Percentiles rank a stretch among this genome's conserved stretches.
Conservation (phyloP, 805 yeast genomes). For the Saturnispora serradocipensis region DNA sequence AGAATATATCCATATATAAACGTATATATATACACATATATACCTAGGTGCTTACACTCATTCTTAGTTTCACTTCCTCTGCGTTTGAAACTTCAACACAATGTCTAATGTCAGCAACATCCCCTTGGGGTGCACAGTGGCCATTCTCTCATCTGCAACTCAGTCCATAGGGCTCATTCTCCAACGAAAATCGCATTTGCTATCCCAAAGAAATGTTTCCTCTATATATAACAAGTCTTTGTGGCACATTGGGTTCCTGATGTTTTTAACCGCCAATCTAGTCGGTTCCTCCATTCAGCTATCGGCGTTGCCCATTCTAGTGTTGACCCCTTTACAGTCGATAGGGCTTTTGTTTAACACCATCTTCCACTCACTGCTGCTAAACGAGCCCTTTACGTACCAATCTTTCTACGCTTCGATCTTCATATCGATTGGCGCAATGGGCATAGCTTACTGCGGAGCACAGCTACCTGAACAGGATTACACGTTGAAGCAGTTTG, state of each 20-base stretch:
- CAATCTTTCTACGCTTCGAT: slow-evolving; percentile 55
- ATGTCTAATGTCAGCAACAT: not conserved
- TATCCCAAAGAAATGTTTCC: not conserved
- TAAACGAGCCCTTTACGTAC: slow-evolving; percentile 58
- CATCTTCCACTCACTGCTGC: slow-evolving; percentile 54
- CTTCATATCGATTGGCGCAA: slow-evolving; percentile 64
- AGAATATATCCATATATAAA: too few species aligned
- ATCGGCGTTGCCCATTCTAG: slow-evolving; percentile 71
- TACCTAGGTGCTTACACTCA: not conserved
- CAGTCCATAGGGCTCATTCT: slow-evolving; percentile 4
- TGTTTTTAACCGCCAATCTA: slow-evolving; percentile 66
- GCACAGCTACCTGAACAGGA: slow-evolving; percentile 53
- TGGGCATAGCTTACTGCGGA: slow-evolving; percentile 69
- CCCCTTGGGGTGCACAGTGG: slow-evolving; percentile 4
- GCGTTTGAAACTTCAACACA: not conserved
- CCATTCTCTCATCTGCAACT: slow-evolving; percentile 1
- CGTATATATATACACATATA: too few species aligned
- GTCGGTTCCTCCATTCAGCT: slow-evolving; percentile 79
- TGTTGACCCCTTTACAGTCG: slow-evolving; percentile 76
- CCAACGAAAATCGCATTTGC: slow-evolving; percentile 2
- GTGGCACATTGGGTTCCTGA: slow-evolving; percentile 67
- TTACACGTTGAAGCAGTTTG: slow-evolving; percentile 39
- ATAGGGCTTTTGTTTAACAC: slow-evolving; percentile 85
- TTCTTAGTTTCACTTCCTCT: not conserved
- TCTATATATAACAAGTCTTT: slow-evolving; percentile 41